Evolutionary conservation across 2,329 filamentous ascomycete genomes (phyloP), one percentile per base, ranked within the genome.

Genomic region (Colletotrichum limetticola): DNA sequence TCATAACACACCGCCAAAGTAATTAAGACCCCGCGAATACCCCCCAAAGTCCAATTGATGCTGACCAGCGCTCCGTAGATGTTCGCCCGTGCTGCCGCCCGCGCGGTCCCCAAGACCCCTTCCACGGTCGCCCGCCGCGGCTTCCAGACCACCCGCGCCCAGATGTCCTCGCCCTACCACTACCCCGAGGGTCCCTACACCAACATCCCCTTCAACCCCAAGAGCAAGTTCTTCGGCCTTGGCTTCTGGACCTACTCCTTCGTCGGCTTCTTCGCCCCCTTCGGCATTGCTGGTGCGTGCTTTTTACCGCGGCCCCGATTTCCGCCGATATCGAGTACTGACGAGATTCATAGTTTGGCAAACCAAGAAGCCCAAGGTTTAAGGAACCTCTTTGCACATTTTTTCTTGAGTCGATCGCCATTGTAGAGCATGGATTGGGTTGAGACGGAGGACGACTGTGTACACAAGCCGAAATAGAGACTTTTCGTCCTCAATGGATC

Each of bases 131-230:
- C 92, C 90, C 95, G 95, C 88, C 95, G 97, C 85, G 95, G 93
- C 87, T 98, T 99, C 93, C 93, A 95, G 85, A 91, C 94, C 81
- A 97, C 96, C 83, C 94, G 94, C 82, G 86, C 93, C 83, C 95
- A 94, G 85, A 87, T 97, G 83, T 91, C 89, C 80, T 97, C 94
- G 83, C 95, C 95, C 76, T 98, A 97, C 92, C 97, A 99, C 90
- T 99, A 99, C 89, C 93, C 96, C 79, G 96, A 98, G 89, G 97
- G 96, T 77, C 94, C 96, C 81, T 93, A 95, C 86, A 92, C 90
- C 89, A 98, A 98, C 91, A 86, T 99, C 77, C 97, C 97, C 78
- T 99, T 99, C 92, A 97, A 99, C 90, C 94, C 97, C 78, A 89
- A 94, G 87, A 96, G 92, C 83, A 94, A 92, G 86, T 93, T 89